Percentiles rank a stretch among this genome's conserved stretches.
These are phyloP conservation scores for Gossypium rotundifolium DNA, from an alignment of 345 rosid genomes.

Conservation along the genomic window DNA sequence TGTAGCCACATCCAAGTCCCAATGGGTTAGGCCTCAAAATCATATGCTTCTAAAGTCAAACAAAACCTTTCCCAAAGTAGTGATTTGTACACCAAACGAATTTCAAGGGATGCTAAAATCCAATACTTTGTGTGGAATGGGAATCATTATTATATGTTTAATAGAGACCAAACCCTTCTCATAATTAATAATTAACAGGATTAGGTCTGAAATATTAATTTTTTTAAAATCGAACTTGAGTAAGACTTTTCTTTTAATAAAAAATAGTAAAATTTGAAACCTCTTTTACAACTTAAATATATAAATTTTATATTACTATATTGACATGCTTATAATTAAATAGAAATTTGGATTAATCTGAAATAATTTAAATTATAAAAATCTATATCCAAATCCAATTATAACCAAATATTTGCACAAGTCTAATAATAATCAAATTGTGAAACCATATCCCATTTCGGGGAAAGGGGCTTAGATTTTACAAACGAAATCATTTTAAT, in stretches of 20 bases:
- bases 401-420: too few species aligned
- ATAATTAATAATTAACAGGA: too few species aligned
- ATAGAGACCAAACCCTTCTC: not conserved
- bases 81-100: not conserved
- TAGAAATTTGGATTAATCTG: too few species aligned
- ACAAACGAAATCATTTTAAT: not conserved
- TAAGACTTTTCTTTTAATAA: too few species aligned
- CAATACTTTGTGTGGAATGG: not conserved
- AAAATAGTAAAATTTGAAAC: too few species aligned
- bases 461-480: not conserved
- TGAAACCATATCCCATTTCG: not conserved
- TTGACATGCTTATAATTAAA: too few species aligned
- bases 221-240: too few species aligned
- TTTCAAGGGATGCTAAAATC: not conserved
- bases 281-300: too few species aligned
- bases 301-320: too few species aligned
- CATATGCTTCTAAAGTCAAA: not conserved
- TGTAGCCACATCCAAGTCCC: not conserved
- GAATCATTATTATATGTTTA: not conserved
- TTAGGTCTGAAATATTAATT: too few species aligned
- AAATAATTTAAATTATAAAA: too few species aligned
- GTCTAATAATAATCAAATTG: not conserved
- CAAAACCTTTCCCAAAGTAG: not conserved
- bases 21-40: not conserved
- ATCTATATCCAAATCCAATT: too few species aligned